Evolutionary conservation across 2,329 filamentous ascomycete genomes (phyloP), one percentile per base, ranked within the genome.

Genomic region (Nemania abortiva): DNA sequence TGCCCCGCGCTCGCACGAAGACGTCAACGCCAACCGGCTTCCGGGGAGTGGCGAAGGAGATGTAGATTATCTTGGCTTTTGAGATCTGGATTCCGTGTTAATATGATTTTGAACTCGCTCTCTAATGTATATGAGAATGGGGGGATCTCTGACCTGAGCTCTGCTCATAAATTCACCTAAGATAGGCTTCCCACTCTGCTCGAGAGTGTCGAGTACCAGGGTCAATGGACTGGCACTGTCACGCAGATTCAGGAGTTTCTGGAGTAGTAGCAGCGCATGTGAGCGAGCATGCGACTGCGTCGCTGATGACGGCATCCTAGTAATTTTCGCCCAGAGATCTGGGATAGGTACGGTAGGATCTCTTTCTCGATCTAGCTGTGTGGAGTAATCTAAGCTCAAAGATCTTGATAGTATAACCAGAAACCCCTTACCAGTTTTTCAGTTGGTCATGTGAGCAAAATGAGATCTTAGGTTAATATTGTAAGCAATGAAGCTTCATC

Each of bases 141-240:
- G 24, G 50, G 27, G 3, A 65, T 69, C 59, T 74, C 81, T 67
- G 74, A 92, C 93, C 84, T 91, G 92, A 63, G 92, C 93, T 74
- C 95, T 87, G 55, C 86, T 84, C 63, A 92, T 88, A 80, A 95
- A 93, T 80, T 97, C 94, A 20, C 84, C 82, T 1, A 95, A 72
- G 3, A 97, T 82, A 0, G 90, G 90, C 34, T 84, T 86, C 6
- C 90, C 92, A 29, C 90, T 89, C 81, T 97, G 94, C 81, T 97
- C 94, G 34, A 98, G 84, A 39, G 87, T 93, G 80, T 98, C 95
- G 65, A 97, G 85, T 2, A 98, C 82, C 29, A 98, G 84, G 0
- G 95, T 98, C 76, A 98, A 89, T 2, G 95, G 95, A 57, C 94
- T 97, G 15, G 92, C 90, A 65, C 89, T 90, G 79, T 96, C 92